Evolutionary conservation across 2,329 filamentous ascomycete genomes (phyloP).

Genomic region (Coccinonectria pachysandricola): DNA sequence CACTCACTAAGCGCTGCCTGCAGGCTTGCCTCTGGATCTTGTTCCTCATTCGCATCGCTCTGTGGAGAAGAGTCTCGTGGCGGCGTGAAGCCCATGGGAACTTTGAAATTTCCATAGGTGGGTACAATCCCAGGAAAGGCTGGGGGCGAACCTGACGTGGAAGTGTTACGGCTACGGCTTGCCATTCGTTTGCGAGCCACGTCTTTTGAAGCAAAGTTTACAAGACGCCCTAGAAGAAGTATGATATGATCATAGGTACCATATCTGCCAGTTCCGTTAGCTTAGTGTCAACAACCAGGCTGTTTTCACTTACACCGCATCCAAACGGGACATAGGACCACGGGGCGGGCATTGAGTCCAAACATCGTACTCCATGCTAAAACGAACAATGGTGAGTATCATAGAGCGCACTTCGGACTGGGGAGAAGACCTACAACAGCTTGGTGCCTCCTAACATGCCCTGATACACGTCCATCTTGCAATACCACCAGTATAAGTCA

Average conservation of each 20-base stretch:
- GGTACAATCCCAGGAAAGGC: conserved; percentile 49
- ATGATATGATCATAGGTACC: conserved; percentile 84
- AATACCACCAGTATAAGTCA: conserved; percentile 94
- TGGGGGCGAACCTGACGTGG: conserved; percentile 25
- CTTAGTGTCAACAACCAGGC: too few relatives aligned
- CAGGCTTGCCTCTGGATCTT: conserved; percentile 54
- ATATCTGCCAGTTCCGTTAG: conserved; percentile 45
- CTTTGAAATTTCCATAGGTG: conserved; percentile 36
- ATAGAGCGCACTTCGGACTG: too few relatives aligned
- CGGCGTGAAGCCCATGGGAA: conserved; percentile 46
- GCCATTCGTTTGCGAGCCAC: conserved; percentile 65
- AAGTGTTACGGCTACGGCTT: conserved; percentile 23
- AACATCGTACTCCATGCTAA: conserved; percentile 64
- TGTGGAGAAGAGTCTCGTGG: conserved; percentile 34
- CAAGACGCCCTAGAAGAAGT: conserved; percentile 68
- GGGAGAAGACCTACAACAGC: conserved; percentile 64
- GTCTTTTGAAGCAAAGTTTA: conserved; percentile 70
- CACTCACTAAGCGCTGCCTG: conserved; percentile 68
- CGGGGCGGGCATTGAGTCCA: conserved; percentile 87
- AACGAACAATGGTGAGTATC: too few relatives aligned
- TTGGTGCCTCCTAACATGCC: conserved; percentile 78
- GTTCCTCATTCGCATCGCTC: conserved; percentile 36
- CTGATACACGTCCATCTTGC: conserved; percentile 88
- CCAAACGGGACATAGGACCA: conserved; percentile 63
- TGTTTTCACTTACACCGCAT: conserved; percentile 50